Evolutionary conservation across 495 filamentous ascomycete species (phyloP).

Genomic region (Annulohypoxylon moriforme): DNA sequence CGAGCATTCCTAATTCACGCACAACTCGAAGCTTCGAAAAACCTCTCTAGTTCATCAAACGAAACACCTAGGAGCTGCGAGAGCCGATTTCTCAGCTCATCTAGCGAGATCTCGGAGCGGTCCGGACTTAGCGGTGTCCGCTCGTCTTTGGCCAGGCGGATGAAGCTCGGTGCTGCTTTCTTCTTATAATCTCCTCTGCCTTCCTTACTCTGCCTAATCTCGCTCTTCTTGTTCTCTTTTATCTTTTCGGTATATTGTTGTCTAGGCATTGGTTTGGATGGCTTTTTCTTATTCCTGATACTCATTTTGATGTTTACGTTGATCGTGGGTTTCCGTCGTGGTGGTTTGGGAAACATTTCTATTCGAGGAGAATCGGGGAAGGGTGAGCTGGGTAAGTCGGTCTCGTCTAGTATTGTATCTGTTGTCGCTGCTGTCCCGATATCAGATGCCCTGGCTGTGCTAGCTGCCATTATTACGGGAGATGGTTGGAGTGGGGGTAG

Average conservation of each 20-base stretch:
- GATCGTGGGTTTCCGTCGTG: background rate
- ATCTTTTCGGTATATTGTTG: background rate
- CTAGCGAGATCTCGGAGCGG: conserved; percentile 42
- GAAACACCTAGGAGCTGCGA: conserved; percentile 45
- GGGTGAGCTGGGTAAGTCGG: background rate
- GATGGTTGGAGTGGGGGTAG: conserved; percentile 20
- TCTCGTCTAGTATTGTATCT: background rate
- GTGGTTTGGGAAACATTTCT: conserved; percentile 36
- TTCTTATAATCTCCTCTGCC: background rate
- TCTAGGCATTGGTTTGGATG: background rate
- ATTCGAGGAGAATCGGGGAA: background rate
- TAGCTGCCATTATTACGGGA: conserved; percentile 1
- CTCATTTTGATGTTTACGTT: background rate
- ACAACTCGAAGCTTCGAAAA: conserved; percentile 38
- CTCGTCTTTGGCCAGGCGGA: conserved; percentile 19
- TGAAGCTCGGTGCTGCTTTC: conserved; percentile 9
- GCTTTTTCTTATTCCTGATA: conserved; percentile 1
- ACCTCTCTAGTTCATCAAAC: conserved; percentile 40
- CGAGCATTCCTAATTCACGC: conserved; percentile 8
- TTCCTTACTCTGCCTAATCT: background rate
- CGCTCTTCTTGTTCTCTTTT: background rate
- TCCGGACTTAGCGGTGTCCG: conserved; percentile 9
- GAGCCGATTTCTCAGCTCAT: conserved; percentile 44
- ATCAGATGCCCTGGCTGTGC: background rate
- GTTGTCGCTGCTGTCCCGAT: background rate